Evolutionary conservation across 495 filamentous ascomycete species (phyloP).

Genomic region (Aspergillus steynii): DNA sequence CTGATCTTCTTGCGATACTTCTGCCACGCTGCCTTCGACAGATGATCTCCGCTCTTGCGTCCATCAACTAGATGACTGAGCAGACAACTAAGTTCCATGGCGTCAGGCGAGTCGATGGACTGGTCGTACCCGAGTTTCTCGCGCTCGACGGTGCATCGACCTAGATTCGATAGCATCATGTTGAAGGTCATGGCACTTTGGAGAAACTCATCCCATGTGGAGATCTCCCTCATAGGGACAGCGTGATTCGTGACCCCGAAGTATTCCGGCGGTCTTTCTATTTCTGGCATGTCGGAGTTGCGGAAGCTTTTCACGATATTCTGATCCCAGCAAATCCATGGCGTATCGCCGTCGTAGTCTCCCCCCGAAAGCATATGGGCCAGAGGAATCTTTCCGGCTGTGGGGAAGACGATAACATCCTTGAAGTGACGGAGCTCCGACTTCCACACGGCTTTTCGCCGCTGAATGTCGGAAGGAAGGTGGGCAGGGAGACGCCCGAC

Average conservation of each 20-base stretch:
- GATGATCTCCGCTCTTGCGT: slow-evolving; percentile 70
- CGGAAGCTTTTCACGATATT: slow-evolving; percentile 70
- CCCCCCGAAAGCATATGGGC: slow-evolving; percentile 86
- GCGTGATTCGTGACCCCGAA: slow-evolving; percentile 62
- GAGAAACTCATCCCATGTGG: slow-evolving; percentile 48
- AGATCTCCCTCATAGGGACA: slow-evolving; percentile 35
- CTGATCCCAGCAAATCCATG: slow-evolving; percentile 89
- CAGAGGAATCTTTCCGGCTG: slow-evolving; percentile 65
- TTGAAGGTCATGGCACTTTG: slow-evolving; percentile 63
- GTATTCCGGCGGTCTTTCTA: slow-evolving; percentile 44
- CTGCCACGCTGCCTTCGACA: slow-evolving; percentile 58
- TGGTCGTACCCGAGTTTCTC: slow-evolving; percentile 69
- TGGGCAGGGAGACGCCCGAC: slow-evolving; percentile 85
- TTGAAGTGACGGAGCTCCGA: slow-evolving; percentile 71
- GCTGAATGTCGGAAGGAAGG: slow-evolving; percentile 80
- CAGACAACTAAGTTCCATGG: slow-evolving; percentile 64
- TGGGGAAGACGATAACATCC: slow-evolving; percentile 85
- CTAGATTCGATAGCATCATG: slow-evolving; percentile 64
- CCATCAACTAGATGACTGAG: slow-evolving; percentile 81
- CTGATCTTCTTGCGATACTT: slow-evolving; percentile 45
- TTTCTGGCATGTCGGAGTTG: slow-evolving; percentile 61
- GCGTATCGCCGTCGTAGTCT: slow-evolving; percentile 91
- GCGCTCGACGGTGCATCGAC: slow-evolving; percentile 73
- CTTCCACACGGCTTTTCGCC: slow-evolving; percentile 63
- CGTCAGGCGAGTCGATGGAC: slow-evolving; percentile 52